These are phyloP conservation scores for Gossypium trilobum DNA, from an alignment of 441 rosid genomes.

Conservation along the genomic window DNA sequence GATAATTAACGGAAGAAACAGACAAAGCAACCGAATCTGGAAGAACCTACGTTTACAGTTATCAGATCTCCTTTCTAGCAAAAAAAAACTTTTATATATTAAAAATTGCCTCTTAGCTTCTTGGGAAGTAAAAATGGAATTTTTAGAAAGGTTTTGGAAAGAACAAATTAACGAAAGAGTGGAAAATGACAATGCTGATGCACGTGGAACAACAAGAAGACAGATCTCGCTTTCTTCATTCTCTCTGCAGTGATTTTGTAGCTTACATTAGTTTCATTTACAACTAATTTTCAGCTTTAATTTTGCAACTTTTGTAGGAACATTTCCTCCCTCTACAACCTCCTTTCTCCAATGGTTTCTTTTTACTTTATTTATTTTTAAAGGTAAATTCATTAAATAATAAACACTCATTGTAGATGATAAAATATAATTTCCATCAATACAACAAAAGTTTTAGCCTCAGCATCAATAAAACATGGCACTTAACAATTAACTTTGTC, in stretches of 20 bases:
- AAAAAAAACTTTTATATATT: background rate
- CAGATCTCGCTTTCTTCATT: conserved; percentile 6
- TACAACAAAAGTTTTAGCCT: too few relatives aligned
- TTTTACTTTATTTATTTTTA: too few relatives aligned
- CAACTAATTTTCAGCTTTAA: background rate
- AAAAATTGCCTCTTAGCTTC: background rate
- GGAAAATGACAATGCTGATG: background rate
- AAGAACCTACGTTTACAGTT: conserved; percentile 7
- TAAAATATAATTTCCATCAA: too few relatives aligned
- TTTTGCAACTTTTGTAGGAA: background rate
- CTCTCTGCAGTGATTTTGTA: background rate
- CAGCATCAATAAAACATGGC: too few relatives aligned
- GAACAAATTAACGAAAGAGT: background rate
- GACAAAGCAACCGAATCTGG: background rate
- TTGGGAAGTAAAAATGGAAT: background rate
- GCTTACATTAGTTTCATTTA: too few relatives aligned
- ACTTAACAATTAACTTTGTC: too few relatives aligned
- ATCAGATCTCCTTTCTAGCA: conserved; percentile 8
- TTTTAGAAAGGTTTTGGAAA: background rate
- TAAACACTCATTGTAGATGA: too few relatives aligned
- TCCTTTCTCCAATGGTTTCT: background rate
- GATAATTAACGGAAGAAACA: background rate
- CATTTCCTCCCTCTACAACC: background rate
- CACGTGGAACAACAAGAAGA: conserved; percentile 1
- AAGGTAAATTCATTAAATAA: too few relatives aligned